Conservation (phyloP, 108 stramenopile genomes). For the Chaetoceros muelleri region DNA sequence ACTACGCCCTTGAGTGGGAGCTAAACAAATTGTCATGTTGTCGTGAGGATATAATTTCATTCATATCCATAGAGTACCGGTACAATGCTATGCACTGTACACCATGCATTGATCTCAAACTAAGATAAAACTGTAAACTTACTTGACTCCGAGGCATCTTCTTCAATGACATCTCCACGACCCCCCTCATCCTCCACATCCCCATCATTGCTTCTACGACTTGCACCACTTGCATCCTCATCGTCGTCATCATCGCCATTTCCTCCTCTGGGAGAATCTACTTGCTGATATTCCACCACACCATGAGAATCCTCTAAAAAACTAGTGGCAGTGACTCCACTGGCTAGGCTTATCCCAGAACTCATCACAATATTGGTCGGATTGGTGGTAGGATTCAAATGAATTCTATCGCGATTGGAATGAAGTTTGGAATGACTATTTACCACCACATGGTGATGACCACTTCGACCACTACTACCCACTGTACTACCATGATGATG, state of each 20-base stretch:
- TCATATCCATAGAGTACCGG: too few species aligned
- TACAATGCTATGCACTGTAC: too few species aligned
- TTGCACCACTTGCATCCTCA: slow-evolving; percentile 17
- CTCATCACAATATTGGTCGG: slow-evolving; percentile 39
- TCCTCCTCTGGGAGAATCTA: neutral
- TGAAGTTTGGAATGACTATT: slow-evolving; percentile 14
- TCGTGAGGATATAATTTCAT: too few species aligned
- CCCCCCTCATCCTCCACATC: slow-evolving; percentile 30
- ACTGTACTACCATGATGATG: too few species aligned
- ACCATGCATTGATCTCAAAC: slow-evolving; percentile 4
- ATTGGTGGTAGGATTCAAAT: slow-evolving; percentile 10
- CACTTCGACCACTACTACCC: slow-evolving; percentile 7
- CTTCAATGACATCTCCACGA: slow-evolving; percentile 4
- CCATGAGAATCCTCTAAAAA: slow-evolving; percentile 27
- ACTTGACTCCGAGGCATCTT: slow-evolving; percentile 29
- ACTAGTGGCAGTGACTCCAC: slow-evolving; percentile 39
- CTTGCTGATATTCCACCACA: too few species aligned
- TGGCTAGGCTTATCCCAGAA: slow-evolving; percentile 39
- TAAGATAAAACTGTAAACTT: slow-evolving; percentile 4
- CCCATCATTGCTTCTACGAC: slow-evolving; percentile 25
- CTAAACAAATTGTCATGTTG: too few species aligned
- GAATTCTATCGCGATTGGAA: slow-evolving; percentile 14
- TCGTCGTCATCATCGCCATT: slow-evolving; percentile 10
- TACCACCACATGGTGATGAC: slow-evolving; percentile 11
- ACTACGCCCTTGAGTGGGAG: slow-evolving; percentile 14